These are phyloP conservation scores for Rostrohypoxylon terebratum DNA, from an alignment of 495 filamentous ascomycete species.

Conservation along the genomic window DNA sequence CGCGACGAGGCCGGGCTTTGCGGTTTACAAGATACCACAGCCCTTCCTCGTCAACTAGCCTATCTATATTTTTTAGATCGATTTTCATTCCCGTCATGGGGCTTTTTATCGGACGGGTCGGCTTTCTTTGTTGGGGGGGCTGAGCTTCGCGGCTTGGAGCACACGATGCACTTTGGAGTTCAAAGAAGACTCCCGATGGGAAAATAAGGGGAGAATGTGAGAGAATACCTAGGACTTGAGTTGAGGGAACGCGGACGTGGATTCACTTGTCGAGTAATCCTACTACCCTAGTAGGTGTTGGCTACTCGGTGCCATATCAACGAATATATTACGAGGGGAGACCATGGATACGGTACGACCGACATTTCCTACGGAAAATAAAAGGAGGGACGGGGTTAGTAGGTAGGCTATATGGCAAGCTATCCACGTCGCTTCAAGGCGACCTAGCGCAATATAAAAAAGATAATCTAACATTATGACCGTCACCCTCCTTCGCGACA, in stretches of 20 bases:
- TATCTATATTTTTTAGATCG: constrained; percentile 21
- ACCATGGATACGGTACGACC: neutral
- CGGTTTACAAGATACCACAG: constrained; percentile 16
- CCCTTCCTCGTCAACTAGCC: neutral
- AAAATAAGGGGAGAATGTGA: neutral
- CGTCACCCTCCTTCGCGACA: neutral
- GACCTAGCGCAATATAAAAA: constrained; percentile 15
- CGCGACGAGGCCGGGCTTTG: constrained; percentile 8
- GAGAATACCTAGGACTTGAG: neutral
- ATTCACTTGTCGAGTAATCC: neutral
- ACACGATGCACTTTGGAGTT: constrained; percentile 3
- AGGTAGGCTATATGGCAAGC: neutral
- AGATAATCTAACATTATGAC: neutral
- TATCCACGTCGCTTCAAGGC: neutral
- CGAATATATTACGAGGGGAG: neutral
- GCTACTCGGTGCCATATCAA: too few relatives aligned
- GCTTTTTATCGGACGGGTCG: neutral
- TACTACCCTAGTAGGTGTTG: neutral
- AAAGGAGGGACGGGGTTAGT: neutral
- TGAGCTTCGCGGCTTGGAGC: constrained; percentile 17
- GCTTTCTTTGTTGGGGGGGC: constrained; percentile 15
- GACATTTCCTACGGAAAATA: neutral
- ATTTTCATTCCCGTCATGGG: constrained; percentile 33
- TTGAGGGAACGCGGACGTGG: neutral
- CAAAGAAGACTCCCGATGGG: neutral